These are phyloP conservation scores for Pascua sp. DNA, from an alignment of 1,284 basidiomycete genomes.

Conservation along the genomic window DNA sequence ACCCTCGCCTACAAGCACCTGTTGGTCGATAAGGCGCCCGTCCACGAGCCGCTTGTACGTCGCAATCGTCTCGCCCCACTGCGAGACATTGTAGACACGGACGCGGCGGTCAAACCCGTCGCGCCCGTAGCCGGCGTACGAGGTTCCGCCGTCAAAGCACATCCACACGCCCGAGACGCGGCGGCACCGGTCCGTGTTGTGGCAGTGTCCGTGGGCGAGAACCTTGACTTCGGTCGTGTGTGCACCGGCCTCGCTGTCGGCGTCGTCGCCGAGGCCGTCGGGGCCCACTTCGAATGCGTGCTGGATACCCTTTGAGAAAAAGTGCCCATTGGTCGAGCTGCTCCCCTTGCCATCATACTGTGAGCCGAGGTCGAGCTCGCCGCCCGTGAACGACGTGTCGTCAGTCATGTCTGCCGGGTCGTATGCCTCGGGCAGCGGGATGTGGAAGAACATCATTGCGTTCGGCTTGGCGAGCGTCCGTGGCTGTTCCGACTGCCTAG, in stretches of 20 bases:
- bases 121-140: slow-evolving; percentile 79
- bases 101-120: slow-evolving; percentile 84
- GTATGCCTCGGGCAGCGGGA: slow-evolving; percentile 67
- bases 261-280: slow-evolving; percentile 40
- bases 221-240: slow-evolving; percentile 54
- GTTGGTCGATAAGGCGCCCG: slow-evolving; percentile 64
- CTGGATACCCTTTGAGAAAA: slow-evolving; percentile 74
- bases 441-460: slow-evolving; percentile 92
- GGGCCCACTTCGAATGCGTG: slow-evolving; percentile 53
- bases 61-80: slow-evolving; percentile 82
- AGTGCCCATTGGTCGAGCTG: slow-evolving; percentile 69
- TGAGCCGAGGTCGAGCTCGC: slow-evolving; percentile 64
- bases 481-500: slow-evolving; percentile 21
- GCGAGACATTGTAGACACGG: slow-evolving; percentile 74
- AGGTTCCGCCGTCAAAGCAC: slow-evolving; percentile 91
- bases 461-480: slow-evolving; percentile 76
- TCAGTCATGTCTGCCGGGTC: slow-evolving; percentile 8
- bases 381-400: slow-evolving; percentile 48
- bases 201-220: slow-evolving; percentile 81
- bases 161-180: slow-evolving; percentile 77
- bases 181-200: slow-evolving; percentile 81
- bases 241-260: too few species aligned
- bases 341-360: slow-evolving; percentile 57
- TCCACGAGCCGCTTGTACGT: slow-evolving; percentile 84
- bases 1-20: slow-evolving; percentile 40